Percentiles rank a stretch among this genome's conserved stretches.
Conservation (phyloP, 257 asterid species). For the Petunia axillaris region DNA sequence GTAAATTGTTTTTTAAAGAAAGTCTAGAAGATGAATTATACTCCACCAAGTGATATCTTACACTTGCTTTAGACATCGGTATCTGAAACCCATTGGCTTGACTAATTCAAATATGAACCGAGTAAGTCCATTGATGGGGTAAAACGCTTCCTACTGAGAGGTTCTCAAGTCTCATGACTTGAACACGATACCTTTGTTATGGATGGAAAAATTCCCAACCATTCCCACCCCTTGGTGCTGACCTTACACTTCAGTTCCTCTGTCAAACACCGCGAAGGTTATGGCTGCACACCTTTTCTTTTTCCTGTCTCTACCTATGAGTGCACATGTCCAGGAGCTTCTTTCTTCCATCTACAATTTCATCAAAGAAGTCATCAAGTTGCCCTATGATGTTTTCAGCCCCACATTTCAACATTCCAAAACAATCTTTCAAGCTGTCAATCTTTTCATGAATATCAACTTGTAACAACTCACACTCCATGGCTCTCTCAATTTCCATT, state of each 20-base stretch:
- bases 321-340: constrained; percentile 78
- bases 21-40: constrained; percentile 2
- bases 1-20: no score
- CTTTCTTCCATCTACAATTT: constrained; percentile 83
- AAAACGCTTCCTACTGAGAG: no score
- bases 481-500: constrained; percentile 50
- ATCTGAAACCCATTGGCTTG: no score
- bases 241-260: no score
- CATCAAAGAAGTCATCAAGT: constrained; percentile 88
- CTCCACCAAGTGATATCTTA: constrained; percentile 38
- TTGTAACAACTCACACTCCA: constrained; percentile 33
- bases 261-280: constrained; percentile 24
- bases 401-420: constrained; percentile 67
- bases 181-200: no score
- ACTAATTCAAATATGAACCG: no score
- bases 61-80: constrained; percentile 9
- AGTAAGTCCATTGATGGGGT: no score
- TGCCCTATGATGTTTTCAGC: constrained; percentile 69
- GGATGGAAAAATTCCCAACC: no score
- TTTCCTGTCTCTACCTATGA: constrained; percentile 46
- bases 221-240: no score
- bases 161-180: no score
- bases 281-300: constrained; percentile 21
- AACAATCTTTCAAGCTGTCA: constrained; percentile 59
- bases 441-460: constrained; percentile 46